phyloP scores from a whole-genome alignment of 2,329 filamentous ascomycete genomes.

The Aureobasidium vineae region DNA sequence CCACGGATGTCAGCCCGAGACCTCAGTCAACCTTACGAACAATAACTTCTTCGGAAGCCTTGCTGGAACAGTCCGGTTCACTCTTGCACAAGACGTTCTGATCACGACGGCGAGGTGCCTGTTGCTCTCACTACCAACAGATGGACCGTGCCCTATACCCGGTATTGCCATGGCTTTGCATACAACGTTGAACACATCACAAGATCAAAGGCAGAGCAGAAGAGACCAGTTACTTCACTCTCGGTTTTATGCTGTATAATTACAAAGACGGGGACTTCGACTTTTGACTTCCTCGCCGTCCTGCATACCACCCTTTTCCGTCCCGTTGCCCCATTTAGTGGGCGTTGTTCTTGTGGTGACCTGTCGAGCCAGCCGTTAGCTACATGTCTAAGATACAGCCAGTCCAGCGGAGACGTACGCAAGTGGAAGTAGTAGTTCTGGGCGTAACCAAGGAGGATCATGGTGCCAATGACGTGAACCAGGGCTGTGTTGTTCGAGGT shows the following conservation, averaged over 20 bases:
- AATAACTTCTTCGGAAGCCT: neutral
- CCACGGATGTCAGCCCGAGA: constrained; percentile 13
- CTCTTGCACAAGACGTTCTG: neutral
- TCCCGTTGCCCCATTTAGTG: constrained; percentile 60
- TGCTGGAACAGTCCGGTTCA: neutral
- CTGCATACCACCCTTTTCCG: constrained; percentile 9
- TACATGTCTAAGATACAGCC: constrained; percentile 31
- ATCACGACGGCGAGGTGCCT: neutral
- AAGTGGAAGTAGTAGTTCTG: constrained; percentile 99
- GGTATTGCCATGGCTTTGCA: constrained; percentile 5
- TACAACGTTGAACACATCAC: constrained; percentile 15
- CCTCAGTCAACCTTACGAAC: neutral
- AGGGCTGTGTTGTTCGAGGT: constrained; percentile 60
- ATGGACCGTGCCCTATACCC: neutral
- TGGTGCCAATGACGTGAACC: constrained; percentile 75
- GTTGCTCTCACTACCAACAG: neutral
- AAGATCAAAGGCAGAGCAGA: neutral
- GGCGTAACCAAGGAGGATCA: constrained; percentile 83
- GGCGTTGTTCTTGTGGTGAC: constrained; percentile 99
- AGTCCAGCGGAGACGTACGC: constrained; percentile 61
- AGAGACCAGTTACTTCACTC: constrained; percentile 12
- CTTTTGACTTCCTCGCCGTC: constrained; percentile 8
- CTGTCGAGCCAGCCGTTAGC: constrained; percentile 49
- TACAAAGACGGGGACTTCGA: constrained; percentile 18
- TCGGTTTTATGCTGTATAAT: constrained; percentile 25